Conservation (phyloP, 73 alveolate species). For the Paramecium primaurelia region DNA sequence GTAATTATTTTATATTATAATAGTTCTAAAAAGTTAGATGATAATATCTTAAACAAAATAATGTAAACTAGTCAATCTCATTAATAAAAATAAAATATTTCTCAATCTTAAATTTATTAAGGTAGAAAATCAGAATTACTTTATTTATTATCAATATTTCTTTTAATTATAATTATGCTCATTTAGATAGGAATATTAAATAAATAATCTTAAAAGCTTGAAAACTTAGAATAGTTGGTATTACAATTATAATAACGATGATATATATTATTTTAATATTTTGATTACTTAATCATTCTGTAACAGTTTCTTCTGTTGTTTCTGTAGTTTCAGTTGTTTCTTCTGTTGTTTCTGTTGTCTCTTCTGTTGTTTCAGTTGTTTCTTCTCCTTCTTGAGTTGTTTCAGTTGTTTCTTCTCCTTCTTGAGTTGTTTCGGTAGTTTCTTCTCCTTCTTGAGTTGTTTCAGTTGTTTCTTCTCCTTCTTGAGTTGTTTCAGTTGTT, state of each 20-base stretch:
- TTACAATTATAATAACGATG: neutral
- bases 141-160: neutral
- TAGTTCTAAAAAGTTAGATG: conserved; percentile 10
- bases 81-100: neutral
- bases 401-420: neutral
- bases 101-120: neutral
- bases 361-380: neutral
- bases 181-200: neutral
- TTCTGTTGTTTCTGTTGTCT: neutral
- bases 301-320: neutral
- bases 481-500: neutral
- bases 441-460: neutral
- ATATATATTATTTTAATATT: neutral
- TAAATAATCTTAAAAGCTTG: neutral
- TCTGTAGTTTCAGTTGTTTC: neutral
- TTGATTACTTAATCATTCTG: neutral
- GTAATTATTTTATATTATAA: neutral
- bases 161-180: neutral
- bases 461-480: neutral
- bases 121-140: neutral
- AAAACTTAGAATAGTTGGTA: neutral
- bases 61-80: neutral
- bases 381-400: neutral
- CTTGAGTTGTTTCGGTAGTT: neutral
- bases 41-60: neutral